Evolutionary conservation across 768 basidiomycete species (phyloP).

Genomic region (Phlebiopsis gigantea): DNA sequence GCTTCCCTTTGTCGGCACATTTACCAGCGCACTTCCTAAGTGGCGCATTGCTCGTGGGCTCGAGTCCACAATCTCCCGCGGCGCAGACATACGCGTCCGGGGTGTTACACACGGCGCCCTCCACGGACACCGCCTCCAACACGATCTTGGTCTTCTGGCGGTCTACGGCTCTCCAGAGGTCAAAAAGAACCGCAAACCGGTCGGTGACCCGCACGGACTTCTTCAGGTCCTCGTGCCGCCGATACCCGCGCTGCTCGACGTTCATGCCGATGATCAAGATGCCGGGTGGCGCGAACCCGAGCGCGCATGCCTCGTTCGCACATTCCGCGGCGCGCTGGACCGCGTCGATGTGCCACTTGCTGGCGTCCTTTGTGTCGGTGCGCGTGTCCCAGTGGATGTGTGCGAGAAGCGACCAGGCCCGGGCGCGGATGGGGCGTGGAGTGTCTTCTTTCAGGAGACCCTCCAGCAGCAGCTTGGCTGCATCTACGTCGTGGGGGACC

Average conservation of each 20-base stretch:
- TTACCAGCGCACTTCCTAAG: conserved; percentile 3
- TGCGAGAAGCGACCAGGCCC: background rate
- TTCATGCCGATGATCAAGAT: background rate
- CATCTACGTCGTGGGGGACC: background rate
- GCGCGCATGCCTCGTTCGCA: conserved; percentile 1
- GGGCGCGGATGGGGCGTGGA: background rate
- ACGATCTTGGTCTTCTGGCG: background rate
- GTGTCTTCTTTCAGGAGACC: background rate
- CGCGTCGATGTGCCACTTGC: background rate
- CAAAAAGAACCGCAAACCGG: background rate
- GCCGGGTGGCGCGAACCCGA: conserved; percentile 1
- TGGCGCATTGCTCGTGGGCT: background rate
- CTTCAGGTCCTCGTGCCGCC: conserved; percentile 1
- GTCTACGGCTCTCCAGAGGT: conserved; percentile 5
- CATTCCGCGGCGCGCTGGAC: conserved; percentile 3
- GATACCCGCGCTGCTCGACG: background rate
- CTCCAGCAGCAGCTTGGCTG: background rate
- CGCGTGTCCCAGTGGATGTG: background rate
- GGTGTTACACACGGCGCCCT: background rate
- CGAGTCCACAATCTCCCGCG: conserved; percentile 6
- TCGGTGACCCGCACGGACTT: background rate
- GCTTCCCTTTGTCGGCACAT: conserved; percentile 3
- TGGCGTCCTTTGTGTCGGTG: background rate
- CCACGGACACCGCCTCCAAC: background rate
- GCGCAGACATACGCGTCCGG: conserved; percentile 12